Base-by-base conservation (phyloP, 2,329 filamentous ascomycete species). In the Paracoccidioides lutzii region DNA sequence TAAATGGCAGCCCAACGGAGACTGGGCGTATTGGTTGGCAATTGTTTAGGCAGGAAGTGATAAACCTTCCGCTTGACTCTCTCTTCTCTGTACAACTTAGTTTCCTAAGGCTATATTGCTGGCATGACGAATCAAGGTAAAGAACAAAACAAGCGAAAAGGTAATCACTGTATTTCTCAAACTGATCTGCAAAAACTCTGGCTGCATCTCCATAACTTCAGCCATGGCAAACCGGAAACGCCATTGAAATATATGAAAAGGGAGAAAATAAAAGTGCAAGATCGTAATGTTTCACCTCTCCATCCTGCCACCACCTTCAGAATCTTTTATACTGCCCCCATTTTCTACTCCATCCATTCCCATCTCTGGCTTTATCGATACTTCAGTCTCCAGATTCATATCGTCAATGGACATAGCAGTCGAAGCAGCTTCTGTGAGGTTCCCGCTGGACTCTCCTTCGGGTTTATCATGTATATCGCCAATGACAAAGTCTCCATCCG, bases 401-500 rank as follows among this genome's bases (percentile, higher is more conserved):
- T 42, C 49, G 30, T 42, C 15, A 8, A 14, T 8, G 32, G 12
- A 9, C 38, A 42, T 12, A 14, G 37, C 46, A 5, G 33, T 22
- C 12, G 44, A 3, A 41, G 30, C 4, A 42, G 35, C 3, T 7
- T 32, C 30, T 8, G 32, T 15, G 15, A 41, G 35, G 5, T 55
- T 33, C 38, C 37, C 14, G 28, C 37, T 43, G 7, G 35, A 10
- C 22, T 12, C 15, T 4, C n/a, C 35, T 28, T 22, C 48, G 35
- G 37, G 22, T 4, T 52, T 42, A 22, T 42, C 37, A 15, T 41
- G 41, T 10, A 60, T 60, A 59, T 71, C 71, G 4, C 64, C 66
- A 22, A 73, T 63, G 32, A 68, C 64, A 53, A 73, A 71, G 53
- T 74, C 72, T 5, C 69, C 71, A 53, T 73, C 68, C 8, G 61